These are phyloP conservation scores for Salvia splendens DNA, from an alignment of 257 asterid genomes.

Conservation along the genomic window DNA sequence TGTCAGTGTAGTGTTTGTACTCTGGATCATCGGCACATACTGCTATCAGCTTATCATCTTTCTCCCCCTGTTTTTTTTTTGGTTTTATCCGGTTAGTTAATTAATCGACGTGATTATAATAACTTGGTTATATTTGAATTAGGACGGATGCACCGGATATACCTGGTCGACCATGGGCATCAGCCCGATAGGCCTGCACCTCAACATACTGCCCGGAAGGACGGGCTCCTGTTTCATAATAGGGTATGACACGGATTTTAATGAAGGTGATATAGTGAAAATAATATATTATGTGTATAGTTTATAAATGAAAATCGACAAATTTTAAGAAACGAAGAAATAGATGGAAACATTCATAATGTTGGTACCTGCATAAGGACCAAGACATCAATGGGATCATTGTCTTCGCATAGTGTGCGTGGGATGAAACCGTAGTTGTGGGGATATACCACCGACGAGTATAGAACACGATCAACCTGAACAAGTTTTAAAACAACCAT, in stretches of 20 bases:
- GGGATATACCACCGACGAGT: conserved; percentile 71
- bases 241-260: too few relatives aligned
- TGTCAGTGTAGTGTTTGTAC: conserved; percentile 63
- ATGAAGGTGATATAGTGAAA: too few relatives aligned
- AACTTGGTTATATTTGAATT: too few relatives aligned
- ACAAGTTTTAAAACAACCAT: too few relatives aligned
- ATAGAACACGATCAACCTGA: conserved; percentile 78
- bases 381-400: conserved; percentile 75
- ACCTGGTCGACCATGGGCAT: conserved; percentile 93
- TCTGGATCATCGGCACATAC: conserved; percentile 81
- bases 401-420: conserved; percentile 77
- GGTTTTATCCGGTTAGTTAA: background rate
- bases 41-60: conserved; percentile 79
- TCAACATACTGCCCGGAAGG: conserved; percentile 69
- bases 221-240: conserved; percentile 59
- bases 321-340: too few relatives aligned
- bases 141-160: background rate
- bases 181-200: conserved; percentile 72
- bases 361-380: conserved; percentile 73
- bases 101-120: background rate
- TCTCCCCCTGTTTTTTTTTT: conserved; percentile 54
- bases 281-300: too few relatives aligned
- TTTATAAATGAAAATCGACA: too few relatives aligned
- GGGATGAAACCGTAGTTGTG: conserved; percentile 54
- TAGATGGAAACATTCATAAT: background rate